Evolutionary conservation across 768 basidiomycete species (phyloP).

Genomic region (Galerina sulciceps): DNA sequence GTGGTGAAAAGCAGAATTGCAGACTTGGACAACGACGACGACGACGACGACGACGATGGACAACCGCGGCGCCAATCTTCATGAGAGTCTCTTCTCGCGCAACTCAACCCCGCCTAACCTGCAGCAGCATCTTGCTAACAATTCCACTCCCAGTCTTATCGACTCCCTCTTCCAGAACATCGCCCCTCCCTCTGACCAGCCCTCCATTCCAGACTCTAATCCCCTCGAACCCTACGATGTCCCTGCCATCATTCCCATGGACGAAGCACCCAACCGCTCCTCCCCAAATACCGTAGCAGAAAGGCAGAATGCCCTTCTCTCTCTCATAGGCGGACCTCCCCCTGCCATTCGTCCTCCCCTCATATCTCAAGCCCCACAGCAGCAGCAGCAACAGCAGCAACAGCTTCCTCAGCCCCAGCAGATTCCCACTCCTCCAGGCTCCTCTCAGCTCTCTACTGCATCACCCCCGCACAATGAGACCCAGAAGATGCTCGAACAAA

Average conservation of each 20-base stretch:
- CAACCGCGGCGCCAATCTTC: constrained; percentile 43
- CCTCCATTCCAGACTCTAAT: constrained; percentile 9
- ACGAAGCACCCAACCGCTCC: constrained; percentile 47
- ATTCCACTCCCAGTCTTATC: constrained; percentile 60
- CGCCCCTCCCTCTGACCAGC: constrained; percentile 23
- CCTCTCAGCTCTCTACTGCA: constrained; percentile 57
- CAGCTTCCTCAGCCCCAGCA: constrained; percentile 40
- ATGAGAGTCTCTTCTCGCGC: constrained; percentile 56
- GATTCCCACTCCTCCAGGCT: constrained; percentile 71
- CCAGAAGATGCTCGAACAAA: constrained; percentile 80
- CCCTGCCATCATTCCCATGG: constrained; percentile 40
- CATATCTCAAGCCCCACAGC: constrained; percentile 23
- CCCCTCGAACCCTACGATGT: constrained; percentile 29
- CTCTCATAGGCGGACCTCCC: constrained; percentile 54
- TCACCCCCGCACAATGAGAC: constrained; percentile 64
- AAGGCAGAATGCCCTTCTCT: constrained; percentile 76
- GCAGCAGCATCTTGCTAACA: constrained; percentile 37
- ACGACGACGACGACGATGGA: constrained; percentile 39
- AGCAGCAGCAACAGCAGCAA: constrained; percentile 11
- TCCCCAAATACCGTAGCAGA: constrained; percentile 54
- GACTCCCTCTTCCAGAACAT: constrained; percentile 51
- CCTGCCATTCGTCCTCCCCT: constrained; percentile 30
- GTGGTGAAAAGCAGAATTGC: background rate
- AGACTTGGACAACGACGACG: constrained; percentile 5
- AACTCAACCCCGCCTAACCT: constrained; percentile 49